phyloP scores from a whole-genome alignment of 1,284 basidiomycete genomes.

The Heterobasidion parviporum region DNA sequence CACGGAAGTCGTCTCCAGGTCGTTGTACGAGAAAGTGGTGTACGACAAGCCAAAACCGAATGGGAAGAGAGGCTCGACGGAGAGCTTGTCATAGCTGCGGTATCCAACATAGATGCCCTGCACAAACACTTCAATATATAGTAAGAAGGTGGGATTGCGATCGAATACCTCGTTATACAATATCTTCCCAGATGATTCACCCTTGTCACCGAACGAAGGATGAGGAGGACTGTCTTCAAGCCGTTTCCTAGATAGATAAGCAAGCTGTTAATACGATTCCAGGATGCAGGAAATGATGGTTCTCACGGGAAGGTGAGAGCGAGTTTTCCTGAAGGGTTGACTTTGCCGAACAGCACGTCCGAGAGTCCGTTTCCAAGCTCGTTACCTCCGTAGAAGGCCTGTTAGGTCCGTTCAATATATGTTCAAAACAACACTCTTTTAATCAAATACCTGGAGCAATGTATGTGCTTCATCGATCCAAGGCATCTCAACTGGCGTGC shows the following conservation, averaged over 20 bases:
- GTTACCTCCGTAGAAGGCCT: slow-evolving; percentile 36
- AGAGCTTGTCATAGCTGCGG: slow-evolving; percentile 55
- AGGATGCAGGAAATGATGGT: slow-evolving; percentile 29
- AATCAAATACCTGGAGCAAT: slow-evolving; percentile 45
- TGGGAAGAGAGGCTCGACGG: slow-evolving; percentile 53
- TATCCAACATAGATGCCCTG: slow-evolving; percentile 66
- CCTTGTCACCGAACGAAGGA: slow-evolving; percentile 39
- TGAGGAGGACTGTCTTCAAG: slow-evolving; percentile 50
- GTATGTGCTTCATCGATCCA: slow-evolving; percentile 45
- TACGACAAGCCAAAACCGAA: slow-evolving; percentile 78
- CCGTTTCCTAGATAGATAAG: slow-evolving; percentile 3
- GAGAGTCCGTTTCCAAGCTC: slow-evolving; percentile 69
- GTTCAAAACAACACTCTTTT: not conserved
- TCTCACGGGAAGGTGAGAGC: slow-evolving; percentile 38
- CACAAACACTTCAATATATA: not conserved
- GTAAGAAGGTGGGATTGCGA: not conserved
- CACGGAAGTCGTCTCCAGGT: slow-evolving; percentile 28
- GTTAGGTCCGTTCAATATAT: not conserved
- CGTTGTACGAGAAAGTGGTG: slow-evolving; percentile 52
- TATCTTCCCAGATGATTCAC: slow-evolving; percentile 50
- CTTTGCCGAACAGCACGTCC: slow-evolving; percentile 63
- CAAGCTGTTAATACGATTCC: slow-evolving; percentile 32
- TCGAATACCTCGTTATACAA: slow-evolving; percentile 18
- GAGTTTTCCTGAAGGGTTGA: slow-evolving; percentile 65
- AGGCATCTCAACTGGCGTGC: slow-evolving; percentile 59